Evolutionary conservation across 140 eudicot species (phyloP), one percentile per base, ranked within the genome.

Genomic region (Anethum foeniculum): DNA sequence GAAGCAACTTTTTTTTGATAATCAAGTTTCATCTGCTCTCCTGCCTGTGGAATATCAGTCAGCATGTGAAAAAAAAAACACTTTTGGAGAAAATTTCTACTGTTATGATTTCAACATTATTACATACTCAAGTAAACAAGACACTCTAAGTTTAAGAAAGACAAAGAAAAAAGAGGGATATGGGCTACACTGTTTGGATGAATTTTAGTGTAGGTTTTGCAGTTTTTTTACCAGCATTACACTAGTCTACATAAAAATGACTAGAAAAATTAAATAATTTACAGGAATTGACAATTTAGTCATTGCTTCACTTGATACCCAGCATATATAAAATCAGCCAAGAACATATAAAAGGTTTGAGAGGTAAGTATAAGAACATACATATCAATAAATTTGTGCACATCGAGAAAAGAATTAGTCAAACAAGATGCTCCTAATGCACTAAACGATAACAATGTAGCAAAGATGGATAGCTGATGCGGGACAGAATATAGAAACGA

Each of bases 1-100:
- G 94, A 88, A 56, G 91, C 92, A 52, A 95, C 93, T 88, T 95
- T 95, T 82, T 86, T 95, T 71, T 91, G 97, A 81, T 95, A 95
- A 60, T 91, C 98, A 23, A 91, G 83, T 82, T 95, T 95, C 99
- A 95, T 95, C 79, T 88, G 82, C 85, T 95, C 99, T 28, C 97
- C 99, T 18, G 99, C 95, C 99, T 95, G 96, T 79, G 75, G 75
- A 86, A 64, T 77, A 83, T 78, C 86, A 81, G 62, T 41, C 78
- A 48, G 54, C 62, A 48, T 74, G 58, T 34, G 48, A 14, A 19
- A n/a, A 14, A 23, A 74, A 23, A 74, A 74, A 36, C 58, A 23
- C 78, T 44, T 46, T 7, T 41, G 51, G 9, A 28, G 16, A n/a
- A 41, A 23, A 71, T 27, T 67, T 67, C 74, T 32, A 67, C 11